Base-by-base conservation (phyloP, 768 basidiomycete species). In the Collybia sordida region DNA sequence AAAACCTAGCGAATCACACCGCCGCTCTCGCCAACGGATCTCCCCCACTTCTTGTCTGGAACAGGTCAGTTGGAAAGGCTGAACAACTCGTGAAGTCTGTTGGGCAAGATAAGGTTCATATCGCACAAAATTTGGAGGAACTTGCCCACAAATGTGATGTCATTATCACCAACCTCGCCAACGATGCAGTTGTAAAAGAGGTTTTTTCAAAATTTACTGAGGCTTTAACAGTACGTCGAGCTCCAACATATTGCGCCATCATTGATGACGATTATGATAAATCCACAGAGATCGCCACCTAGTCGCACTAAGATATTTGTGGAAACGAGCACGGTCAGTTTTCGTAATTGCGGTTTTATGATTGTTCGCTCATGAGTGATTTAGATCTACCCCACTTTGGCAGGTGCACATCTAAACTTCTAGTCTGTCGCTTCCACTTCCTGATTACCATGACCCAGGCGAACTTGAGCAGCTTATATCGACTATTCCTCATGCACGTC, bases 291-390 rank as follows among this genome's bases (percentile, higher is more conserved):
- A 60, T 57, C 60, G 18, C 73, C 75, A 24, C 73, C 78, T 1
- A 62, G 73, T 6, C 74, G 69, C 60, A 66, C 73, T 56, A 93
- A 85, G 64, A 87, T 91, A 40, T 92, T 94, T 55, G 85, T 93
- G 25, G 92, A 95, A 57, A 91, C 87, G 11, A 85, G 84, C 68
- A 95, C 92, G 2, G 89, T 90, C 47, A 49, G 83, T 69, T 25
- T 19, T 12, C 47, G 39, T 49, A 38, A 4, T 19, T 40, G 34
- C 21, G 18, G 38, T 25, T 15, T 15, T 14, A 8, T 46, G n/a
- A 3, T 14, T 31, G 31, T 31, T 31, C 14, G 9, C 14, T 31
- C 11, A 31, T 14, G 9, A 31, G 3, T 3, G 47, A 35, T 24
- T 38, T 56, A 83, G 80, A 77, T 83, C 40, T 82, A 82, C 51